These are phyloP conservation scores for Saccharum hybrid DNA, from an alignment of 202 grass and related monocot genomes.

Conservation along the genomic window DNA sequence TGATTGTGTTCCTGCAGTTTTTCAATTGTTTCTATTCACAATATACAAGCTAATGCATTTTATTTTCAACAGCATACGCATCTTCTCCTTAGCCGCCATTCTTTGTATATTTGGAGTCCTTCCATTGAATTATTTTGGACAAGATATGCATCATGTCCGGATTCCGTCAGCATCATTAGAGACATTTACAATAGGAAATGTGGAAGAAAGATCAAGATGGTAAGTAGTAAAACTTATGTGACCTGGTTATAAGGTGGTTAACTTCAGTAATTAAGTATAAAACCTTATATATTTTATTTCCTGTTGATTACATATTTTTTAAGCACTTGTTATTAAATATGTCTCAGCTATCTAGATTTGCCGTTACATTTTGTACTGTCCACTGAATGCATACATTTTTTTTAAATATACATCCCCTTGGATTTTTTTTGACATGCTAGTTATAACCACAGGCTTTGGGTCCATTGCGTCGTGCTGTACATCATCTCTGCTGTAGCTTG, in stretches of 20 bases:
- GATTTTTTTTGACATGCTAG: conserved; percentile 41
- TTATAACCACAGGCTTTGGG: conserved; percentile 81
- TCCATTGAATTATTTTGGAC: conserved; percentile 95
- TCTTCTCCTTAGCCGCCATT: conserved; percentile 85
- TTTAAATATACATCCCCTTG: conserved; percentile 17
- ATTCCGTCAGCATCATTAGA: conserved; percentile 80
- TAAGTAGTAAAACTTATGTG: conserved; percentile 45
- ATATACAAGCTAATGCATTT: conserved; percentile 33
- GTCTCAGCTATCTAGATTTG: conserved; percentile 14
- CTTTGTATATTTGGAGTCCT: conserved; percentile 88
- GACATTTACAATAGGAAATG: conserved; percentile 88
- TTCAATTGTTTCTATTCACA: conserved; percentile 14
- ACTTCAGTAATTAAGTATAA: neutral
- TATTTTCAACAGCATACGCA: conserved; percentile 69
- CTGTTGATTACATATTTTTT: conserved; percentile 21
- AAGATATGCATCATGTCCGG: conserved; percentile 63
- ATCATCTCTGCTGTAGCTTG: conserved; percentile 82
- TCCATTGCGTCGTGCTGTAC: conserved; percentile 81
- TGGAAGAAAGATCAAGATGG: conserved; percentile 68
- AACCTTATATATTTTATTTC: conserved; percentile 13
- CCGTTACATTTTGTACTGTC: conserved; percentile 6
- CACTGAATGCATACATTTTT: conserved; percentile 6
- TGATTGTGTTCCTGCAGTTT: conserved; percentile 14
- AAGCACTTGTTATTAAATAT: conserved; percentile 12
- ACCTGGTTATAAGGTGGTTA: conserved; percentile 33